Conservation (phyloP, 257 asterid genomes). For the Paraleonurus japonicus region DNA sequence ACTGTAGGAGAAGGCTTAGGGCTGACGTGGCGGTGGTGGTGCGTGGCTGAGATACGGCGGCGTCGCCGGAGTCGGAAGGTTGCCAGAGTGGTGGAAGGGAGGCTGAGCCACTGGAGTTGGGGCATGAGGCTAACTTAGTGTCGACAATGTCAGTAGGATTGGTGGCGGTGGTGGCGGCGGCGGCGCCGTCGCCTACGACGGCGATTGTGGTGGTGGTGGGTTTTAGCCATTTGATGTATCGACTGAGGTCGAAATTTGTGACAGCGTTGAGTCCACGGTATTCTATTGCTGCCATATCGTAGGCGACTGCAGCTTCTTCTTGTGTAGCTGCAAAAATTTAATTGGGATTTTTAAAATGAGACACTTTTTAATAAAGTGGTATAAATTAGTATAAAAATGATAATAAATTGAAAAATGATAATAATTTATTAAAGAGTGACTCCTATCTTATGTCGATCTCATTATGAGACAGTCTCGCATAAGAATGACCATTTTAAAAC, state of each 20-base stretch:
- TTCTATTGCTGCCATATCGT: conserved; percentile 89
- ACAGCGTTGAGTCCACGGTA: conserved; percentile 85
- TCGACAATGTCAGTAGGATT: conserved; percentile 27
- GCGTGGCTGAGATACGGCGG: conserved; percentile 34
- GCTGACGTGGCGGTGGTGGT: conserved; percentile 67
- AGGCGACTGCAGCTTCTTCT: conserved; percentile 89
- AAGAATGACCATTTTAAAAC: too few relatives aligned
- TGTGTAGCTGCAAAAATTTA: conserved; percentile 63
- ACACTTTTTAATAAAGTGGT: too few relatives aligned
- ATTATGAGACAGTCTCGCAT: too few relatives aligned
- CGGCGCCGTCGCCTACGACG: too few relatives aligned
- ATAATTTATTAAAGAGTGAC: too few relatives aligned
- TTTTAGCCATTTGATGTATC: conserved; percentile 79
- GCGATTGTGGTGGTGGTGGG: conserved; percentile 33
- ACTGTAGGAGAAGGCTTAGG: conserved; percentile 67
- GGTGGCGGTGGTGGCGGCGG: neutral
- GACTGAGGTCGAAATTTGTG: conserved; percentile 81
- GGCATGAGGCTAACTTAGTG: conserved; percentile 17
- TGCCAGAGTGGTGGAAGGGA: conserved; percentile 28
- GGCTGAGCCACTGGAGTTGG: conserved; percentile 26
- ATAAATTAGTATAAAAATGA: too few relatives aligned
- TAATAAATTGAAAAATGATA: too few relatives aligned
- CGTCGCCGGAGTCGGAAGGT: neutral
- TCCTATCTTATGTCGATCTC: too few relatives aligned
- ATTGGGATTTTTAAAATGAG: too few relatives aligned